Evolutionary conservation across 768 basidiomycete species (phyloP).

Genomic region (Cytidiella melzeri): DNA sequence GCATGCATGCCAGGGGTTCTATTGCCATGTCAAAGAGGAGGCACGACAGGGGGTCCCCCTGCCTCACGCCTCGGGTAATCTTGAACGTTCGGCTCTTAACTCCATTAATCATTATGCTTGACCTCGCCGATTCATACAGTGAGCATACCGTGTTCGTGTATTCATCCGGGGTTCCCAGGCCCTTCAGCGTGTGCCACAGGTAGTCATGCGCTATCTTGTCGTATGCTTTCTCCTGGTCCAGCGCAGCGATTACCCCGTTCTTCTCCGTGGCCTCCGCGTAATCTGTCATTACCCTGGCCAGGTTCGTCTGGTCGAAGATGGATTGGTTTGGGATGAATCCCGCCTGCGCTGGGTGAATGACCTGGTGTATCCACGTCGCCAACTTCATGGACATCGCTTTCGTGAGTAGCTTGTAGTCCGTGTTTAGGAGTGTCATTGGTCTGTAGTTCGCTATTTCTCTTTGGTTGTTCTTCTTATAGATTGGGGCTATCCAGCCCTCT

Average conservation of each 20-base stretch:
- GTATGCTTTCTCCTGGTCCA: conserved; percentile 22
- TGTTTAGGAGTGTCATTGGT: conserved; percentile 19
- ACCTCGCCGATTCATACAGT: conserved; percentile 15
- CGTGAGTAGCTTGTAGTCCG: conserved; percentile 18
- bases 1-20: conserved; percentile 15
- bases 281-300: conserved; percentile 12
- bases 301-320: conserved; percentile 15
- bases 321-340: conserved; percentile 14
- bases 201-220: conserved; percentile 18
- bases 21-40: conserved; percentile 20
- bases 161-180: conserved; percentile 6
- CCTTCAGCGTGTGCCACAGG: conserved; percentile 10
- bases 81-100: neutral
- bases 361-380: neutral
- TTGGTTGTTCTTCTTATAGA: conserved; percentile 15
- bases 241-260: conserved; percentile 12
- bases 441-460: conserved; percentile 14
- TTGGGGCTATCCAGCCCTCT: conserved; percentile 16
- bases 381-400: conserved; percentile 9
- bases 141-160: conserved; percentile 8
- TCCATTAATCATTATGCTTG: conserved; percentile 15
- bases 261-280: conserved; percentile 13
- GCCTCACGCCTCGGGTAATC: conserved; percentile 16
- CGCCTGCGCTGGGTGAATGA: conserved; percentile 15
- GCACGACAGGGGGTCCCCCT: conserved; percentile 21